These are phyloP conservation scores for Helotiales sp. DNA, from an alignment of 2,329 filamentous ascomycete genomes.

Conservation along the genomic window DNA sequence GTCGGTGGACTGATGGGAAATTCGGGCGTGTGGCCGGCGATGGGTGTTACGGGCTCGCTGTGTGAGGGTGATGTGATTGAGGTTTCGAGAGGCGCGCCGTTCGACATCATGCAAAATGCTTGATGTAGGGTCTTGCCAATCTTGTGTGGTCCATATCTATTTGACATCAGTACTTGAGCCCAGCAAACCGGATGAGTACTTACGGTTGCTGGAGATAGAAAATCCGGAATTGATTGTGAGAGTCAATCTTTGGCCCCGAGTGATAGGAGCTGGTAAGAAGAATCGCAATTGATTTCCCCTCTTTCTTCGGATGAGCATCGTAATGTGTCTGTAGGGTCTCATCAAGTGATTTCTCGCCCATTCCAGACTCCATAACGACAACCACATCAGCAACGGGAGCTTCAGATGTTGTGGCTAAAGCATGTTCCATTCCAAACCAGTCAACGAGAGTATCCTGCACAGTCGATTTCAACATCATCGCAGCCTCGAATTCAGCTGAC, in stretches of 20 bases:
- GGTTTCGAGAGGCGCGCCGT: background rate
- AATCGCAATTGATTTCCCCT: conserved; percentile 31
- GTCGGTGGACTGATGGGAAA: background rate
- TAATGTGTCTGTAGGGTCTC: conserved; percentile 32
- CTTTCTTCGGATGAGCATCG: conserved; percentile 9
- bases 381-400: conserved; percentile 32
- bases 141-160: conserved; percentile 40
- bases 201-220: conserved; percentile 41
- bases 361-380: conserved; percentile 39
- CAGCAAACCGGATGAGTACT: conserved; percentile 15
- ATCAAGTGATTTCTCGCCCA: conserved; percentile 31
- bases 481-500: conserved; percentile 35
- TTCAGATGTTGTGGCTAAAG: conserved; percentile 5
- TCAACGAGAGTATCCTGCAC: conserved; percentile 28
- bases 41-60: conserved; percentile 1
- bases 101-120: conserved; percentile 27
- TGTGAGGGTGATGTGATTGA: conserved; percentile 6
- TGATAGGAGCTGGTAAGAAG: conserved; percentile 36
- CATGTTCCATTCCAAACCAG: conserved; percentile 39
- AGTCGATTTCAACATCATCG: conserved; percentile 37
- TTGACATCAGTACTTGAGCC: conserved; percentile 21
- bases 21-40: background rate
- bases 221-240: conserved; percentile 32
- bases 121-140: conserved; percentile 36
- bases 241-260: conserved; percentile 30